Evolutionary conservation across 1,284 basidiomycete species (phyloP).

Genomic region (Tilletiopsis washingtonensis): DNA sequence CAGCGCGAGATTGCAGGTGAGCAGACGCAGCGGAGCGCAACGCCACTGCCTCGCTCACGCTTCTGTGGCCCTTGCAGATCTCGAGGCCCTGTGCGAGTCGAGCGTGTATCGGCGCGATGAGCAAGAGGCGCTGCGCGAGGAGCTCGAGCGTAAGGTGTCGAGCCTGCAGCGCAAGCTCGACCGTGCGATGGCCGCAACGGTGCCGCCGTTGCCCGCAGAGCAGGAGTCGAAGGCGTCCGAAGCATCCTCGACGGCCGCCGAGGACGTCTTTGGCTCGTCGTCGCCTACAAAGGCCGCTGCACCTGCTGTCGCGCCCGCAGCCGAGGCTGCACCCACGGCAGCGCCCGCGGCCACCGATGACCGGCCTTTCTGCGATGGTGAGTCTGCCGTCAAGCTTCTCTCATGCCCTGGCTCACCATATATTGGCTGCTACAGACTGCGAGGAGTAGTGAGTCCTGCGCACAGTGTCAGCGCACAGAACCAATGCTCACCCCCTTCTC

Average conservation of each 20-base stretch:
- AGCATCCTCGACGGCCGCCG: not conserved
- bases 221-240: not conserved
- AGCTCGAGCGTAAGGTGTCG: conserved; percentile 1
- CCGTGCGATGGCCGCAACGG: not conserved
- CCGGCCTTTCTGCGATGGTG: not conserved
- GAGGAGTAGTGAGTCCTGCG: not conserved
- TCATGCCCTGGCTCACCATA: not conserved
- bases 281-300: not conserved
- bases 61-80: conserved; percentile 1
- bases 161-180: conserved; percentile 10
- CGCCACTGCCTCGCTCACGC: too few relatives aligned
- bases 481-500: not conserved
- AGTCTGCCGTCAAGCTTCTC: not conserved
- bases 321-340: not conserved
- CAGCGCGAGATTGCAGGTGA: too few relatives aligned
- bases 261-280: not conserved
- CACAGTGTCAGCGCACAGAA: not conserved
- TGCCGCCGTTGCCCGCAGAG: not conserved
- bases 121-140: conserved; percentile 12
- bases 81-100: conserved; percentile 15
- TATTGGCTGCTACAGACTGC: too few relatives aligned
- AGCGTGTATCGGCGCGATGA: conserved; percentile 6
- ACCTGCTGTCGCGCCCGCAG: not conserved
- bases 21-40: conserved; percentile 13
- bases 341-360: not conserved